Evolutionary conservation across 2,329 filamentous ascomycete species (phyloP).

Genomic region (Botrytis tulipae): DNA sequence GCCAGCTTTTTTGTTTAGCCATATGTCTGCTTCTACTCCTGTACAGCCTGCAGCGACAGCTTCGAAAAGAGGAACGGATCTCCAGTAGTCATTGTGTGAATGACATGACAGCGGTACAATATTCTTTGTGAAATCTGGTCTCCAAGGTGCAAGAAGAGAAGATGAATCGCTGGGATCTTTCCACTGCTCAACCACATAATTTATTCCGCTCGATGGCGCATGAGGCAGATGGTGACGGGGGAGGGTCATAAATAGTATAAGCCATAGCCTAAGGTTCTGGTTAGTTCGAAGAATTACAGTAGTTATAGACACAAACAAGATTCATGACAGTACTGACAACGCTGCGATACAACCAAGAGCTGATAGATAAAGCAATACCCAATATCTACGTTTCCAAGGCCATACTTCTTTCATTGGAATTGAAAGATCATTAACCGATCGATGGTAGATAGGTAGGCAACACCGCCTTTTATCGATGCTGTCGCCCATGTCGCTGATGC

Average conservation of each 20-base stretch:
- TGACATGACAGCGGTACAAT: constrained; percentile 12
- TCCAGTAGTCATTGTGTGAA: constrained; percentile 59
- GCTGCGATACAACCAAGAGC: background rate
- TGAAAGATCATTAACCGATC: background rate
- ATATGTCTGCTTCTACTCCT: constrained; percentile 60
- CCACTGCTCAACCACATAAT: constrained; percentile 2
- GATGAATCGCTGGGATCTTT: background rate
- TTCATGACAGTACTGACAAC: background rate
- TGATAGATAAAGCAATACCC: background rate
- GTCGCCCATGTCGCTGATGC: background rate
- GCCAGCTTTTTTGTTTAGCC: constrained; percentile 51
- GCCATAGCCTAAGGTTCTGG: background rate
- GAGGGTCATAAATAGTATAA: background rate
- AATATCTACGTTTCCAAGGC: background rate
- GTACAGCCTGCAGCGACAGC: constrained; percentile 57
- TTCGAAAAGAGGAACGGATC: constrained; percentile 45
- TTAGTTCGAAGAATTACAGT: background rate
- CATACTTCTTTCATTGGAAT: background rate
- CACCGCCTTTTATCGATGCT: background rate
- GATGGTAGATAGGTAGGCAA: background rate
- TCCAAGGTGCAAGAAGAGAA: background rate
- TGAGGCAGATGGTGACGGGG: background rate
- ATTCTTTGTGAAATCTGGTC: constrained; percentile 1
- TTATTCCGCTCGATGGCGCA: background rate
- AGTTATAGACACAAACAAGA: background rate